Evolutionary conservation across 768 basidiomycete genomes (phyloP).

Genomic region (Lenzites betulinus): DNA sequence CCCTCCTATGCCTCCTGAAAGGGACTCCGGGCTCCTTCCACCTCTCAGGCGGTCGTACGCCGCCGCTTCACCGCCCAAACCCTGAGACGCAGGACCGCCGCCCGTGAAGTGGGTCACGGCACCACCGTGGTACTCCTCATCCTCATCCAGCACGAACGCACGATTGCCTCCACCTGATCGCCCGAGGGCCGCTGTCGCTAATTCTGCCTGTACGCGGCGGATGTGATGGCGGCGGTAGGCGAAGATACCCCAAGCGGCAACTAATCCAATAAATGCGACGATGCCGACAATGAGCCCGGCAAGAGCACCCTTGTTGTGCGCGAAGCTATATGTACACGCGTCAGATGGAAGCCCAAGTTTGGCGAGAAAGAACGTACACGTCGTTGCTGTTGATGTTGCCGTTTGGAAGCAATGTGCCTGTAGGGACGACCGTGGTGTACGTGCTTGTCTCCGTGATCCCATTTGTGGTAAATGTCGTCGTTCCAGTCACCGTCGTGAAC

Average conservation of each 20-base stretch:
- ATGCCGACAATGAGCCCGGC: slow-evolving; percentile 28
- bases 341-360: background rate
- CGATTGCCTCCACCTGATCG: slow-evolving; percentile 6
- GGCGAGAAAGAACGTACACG: slow-evolving; percentile 16
- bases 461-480: slow-evolving; percentile 21
- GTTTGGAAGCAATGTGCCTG: slow-evolving; percentile 29
- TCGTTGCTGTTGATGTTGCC: background rate
- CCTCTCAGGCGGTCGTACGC: slow-evolving; percentile 20
- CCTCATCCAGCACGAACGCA: slow-evolving; percentile 18
- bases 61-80: background rate
- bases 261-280: slow-evolving; percentile 23
- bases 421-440: slow-evolving; percentile 21
- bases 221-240: slow-evolving; percentile 24
- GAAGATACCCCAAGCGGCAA: slow-evolving; percentile 22
- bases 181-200: slow-evolving; percentile 19
- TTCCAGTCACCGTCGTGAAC: slow-evolving; percentile 15
- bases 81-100: slow-evolving; percentile 4
- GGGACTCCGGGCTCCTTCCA: slow-evolving; percentile 12
- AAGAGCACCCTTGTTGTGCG: slow-evolving; percentile 27
- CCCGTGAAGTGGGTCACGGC: slow-evolving; percentile 14
- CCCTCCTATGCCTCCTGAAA: slow-evolving; percentile 1
- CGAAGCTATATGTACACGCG: slow-evolving; percentile 14
- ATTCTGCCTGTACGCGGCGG: slow-evolving; percentile 22
- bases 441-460: slow-evolving; percentile 15
- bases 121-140: slow-evolving; percentile 13